Evolutionary conservation across 257 asterid species (phyloP), one percentile per base, ranked within the genome.

Genomic region (Ilex aquifolium): DNA sequence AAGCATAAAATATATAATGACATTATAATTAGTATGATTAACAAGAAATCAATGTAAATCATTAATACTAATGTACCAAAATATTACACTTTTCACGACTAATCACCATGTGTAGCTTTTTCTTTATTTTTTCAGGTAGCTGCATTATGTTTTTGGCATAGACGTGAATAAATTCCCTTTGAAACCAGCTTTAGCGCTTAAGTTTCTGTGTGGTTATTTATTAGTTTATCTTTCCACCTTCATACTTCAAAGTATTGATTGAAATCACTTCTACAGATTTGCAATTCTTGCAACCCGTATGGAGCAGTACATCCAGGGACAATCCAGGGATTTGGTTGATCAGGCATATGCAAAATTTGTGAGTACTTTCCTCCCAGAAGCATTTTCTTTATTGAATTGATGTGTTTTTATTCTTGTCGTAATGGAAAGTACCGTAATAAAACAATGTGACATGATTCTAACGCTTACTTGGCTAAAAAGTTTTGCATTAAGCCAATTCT

Each of bases 271-370:
- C 62, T 56, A 66, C 72, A 93, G 99, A 75, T 93, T 93, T 76
- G 91, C 96, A 57, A 78, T 77, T 71, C 95, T 90, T 72, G 99
- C 97, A 39, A 85, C 96, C 65, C 97, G 97, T 70, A 93, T 93
- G 99, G 99, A 93, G 83, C 99, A 90, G 80, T 93, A 87, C 79
- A 87, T 90, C 66, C 97, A 93, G 74, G 99, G 99, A 62, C 94
- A 87, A 70, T 89, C 99, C 3, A 82, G 99, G 76, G 97, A 93
- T 81, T 87, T 90, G 83, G 99, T 93, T 58, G 99, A 93, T 80
- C 97, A 93, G 82, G 99, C 99, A 67, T 93, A 93, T 69, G 74
- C 81, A 54, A 89, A 90, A 78, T 73, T 89, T 69, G 99, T 90
- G 74, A 66, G 99, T 81, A 66, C 71, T 66, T 21, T 32, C 39